Evolutionary conservation across 495 filamentous ascomycete species (phyloP), one percentile per base, ranked within the genome.

Genomic region (Coniosporium apollinis): DNA sequence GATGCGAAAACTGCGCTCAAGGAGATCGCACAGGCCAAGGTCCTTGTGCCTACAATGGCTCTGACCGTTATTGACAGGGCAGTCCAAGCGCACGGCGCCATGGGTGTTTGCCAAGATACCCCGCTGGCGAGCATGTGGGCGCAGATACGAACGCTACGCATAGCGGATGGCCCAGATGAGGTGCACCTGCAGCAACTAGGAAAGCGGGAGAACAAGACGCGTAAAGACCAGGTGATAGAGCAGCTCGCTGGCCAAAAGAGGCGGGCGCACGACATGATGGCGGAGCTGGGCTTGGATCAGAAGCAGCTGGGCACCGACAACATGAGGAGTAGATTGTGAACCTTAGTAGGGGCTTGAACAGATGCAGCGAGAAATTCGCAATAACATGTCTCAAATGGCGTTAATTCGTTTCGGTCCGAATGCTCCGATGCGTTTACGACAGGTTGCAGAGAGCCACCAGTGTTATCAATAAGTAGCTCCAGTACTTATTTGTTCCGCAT

Each of bases 181-280:
- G 84, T 91, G 25, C 85, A 94, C 58, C 56, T 94, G 54, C 79
- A 91, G 60, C 85, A 94, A 55, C 64, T 94, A 59, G 86, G 83
- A 8, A 69, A 70, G 47, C 73, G 82, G 33, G 85, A 94, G 66
- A 91, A 85, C 50, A 75, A 69, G 58, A 56, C 67, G 26, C 66
- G 71, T 25, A 64, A 64, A 56, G 74, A 62, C 32, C 59, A 67
- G 28, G 64, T 84, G 34, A 60, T 65, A 22, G 64, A 62, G 32
- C 76, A 70, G 52, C 62, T 86, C 46, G 59, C 64, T 22, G 64
- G 57, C 57, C 82, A 89, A 58, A 66, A 56, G 38, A 55, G 65
- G 32, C 72, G 70, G 57, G 68, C 74, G 2, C 70, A 78, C 49
- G 59, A 70, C 46, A 46, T 89, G 55, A 54, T 87, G 56, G 62